Evolutionary conservation across 2,329 filamentous ascomycete genomes (phyloP).

Genomic region (Penicillium sp.): DNA sequence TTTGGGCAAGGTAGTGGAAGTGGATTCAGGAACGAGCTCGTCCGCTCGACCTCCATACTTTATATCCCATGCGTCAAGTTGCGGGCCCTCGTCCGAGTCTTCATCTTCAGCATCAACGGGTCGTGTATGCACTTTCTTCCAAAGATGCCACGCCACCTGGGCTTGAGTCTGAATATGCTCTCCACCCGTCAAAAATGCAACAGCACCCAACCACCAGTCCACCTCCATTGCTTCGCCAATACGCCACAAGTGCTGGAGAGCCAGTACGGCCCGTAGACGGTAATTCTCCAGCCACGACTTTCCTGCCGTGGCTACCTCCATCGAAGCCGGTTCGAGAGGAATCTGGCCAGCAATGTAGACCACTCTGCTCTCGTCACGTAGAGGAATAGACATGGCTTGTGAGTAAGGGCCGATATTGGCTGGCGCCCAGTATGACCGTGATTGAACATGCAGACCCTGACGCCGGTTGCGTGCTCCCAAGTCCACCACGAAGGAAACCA

Average conservation of each 20-base stretch:
- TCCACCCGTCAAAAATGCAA: constrained; percentile 68
- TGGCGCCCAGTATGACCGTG: constrained; percentile 93
- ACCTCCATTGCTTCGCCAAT: constrained; percentile 73
- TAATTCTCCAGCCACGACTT: constrained; percentile 41
- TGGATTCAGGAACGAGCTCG: constrained; percentile 31
- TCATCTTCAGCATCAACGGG: constrained; percentile 26
- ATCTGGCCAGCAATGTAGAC: constrained; percentile 88
- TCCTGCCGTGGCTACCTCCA: constrained; percentile 52
- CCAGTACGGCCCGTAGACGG: constrained; percentile 63
- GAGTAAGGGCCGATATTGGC: constrained; percentile 98
- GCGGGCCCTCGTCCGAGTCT: constrained; percentile 51
- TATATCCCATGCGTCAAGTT: constrained; percentile 50
- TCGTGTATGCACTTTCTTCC: constrained; percentile 42
- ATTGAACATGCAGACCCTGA: constrained; percentile 80
- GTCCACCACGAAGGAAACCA: constrained; percentile 57
- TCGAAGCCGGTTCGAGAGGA: constrained; percentile 76
- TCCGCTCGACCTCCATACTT: constrained; percentile 57
- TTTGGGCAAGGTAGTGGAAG: constrained; percentile 21
- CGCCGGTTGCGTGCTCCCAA: constrained; percentile 32
- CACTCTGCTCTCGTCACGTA: constrained; percentile 33
- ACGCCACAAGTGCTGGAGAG: constrained; percentile 86
- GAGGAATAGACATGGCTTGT: constrained; percentile 65
- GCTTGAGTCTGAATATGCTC: constrained; percentile 36
- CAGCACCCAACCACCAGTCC: constrained; percentile 70
- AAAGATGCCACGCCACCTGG: constrained; percentile 42